phyloP scores from a whole-genome alignment of 768 basidiomycete genomes.

The Roridomyces roridus region DNA sequence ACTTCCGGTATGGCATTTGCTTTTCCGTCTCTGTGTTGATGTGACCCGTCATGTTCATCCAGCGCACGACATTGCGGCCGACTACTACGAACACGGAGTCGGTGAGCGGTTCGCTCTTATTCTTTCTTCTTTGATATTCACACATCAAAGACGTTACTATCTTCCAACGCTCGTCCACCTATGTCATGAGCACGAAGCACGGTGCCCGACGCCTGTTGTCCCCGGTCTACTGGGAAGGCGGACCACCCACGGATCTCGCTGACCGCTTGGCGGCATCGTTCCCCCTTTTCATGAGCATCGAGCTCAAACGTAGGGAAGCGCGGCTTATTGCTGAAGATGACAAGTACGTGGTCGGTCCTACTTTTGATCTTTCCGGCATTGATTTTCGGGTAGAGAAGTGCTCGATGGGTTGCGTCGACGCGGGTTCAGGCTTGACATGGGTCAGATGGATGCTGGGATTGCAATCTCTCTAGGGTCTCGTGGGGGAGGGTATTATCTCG shows the following conservation, averaged over 20 bases:
- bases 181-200: conserved; percentile 56
- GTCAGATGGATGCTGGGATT: conserved; percentile 46
- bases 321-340: conserved; percentile 36
- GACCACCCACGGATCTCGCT: conserved; percentile 53
- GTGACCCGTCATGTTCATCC: too few relatives aligned
- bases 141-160: conserved; percentile 55
- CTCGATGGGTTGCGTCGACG: conserved; percentile 46
- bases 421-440: conserved; percentile 52
- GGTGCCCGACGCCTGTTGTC: conserved; percentile 37
- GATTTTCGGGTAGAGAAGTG: conserved; percentile 40
- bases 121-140: not conserved
- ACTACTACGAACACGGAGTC: conserved; percentile 51
- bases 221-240: conserved; percentile 52
- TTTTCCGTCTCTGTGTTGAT: too few relatives aligned
- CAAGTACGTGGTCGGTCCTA: conserved; percentile 33
- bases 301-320: not conserved
- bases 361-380: not conserved
- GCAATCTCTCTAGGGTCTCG: conserved; percentile 36
- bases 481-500: conserved; percentile 46
- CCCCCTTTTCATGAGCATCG: conserved; percentile 29
- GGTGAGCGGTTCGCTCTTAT: too few relatives aligned
- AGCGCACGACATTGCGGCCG: conserved; percentile 54
- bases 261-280: conserved; percentile 48
- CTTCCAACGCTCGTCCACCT: conserved; percentile 65
- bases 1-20: conserved; percentile 62